Conservation (phyloP, 2,329 filamentous ascomycete species). For the Fusarium abutilonis region DNA sequence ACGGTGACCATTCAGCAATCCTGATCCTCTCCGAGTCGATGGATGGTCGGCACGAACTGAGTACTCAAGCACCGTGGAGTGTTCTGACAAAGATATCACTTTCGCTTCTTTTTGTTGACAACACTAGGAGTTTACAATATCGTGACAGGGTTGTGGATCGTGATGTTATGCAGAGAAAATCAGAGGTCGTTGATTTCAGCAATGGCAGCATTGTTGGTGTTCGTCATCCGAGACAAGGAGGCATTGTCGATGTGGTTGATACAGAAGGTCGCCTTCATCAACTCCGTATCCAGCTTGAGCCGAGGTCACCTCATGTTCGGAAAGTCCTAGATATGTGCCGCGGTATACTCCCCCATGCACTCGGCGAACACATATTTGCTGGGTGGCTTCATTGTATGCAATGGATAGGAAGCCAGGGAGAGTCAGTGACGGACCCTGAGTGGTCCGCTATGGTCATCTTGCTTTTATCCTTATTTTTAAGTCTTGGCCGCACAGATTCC, state of each 20-base stretch:
- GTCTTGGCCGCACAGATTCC: conserved; percentile 58
- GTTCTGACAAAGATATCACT: conserved; percentile 73
- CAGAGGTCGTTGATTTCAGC: conserved; percentile 57
- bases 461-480: conserved; percentile 71
- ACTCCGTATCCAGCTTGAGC: conserved; percentile 73
- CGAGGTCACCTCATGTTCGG: conserved; percentile 69
- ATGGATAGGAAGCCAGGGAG: conserved; percentile 68
- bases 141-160: conserved; percentile 62
- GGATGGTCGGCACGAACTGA: conserved; percentile 72
- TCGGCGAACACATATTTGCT: conserved; percentile 69
- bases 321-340: conserved; percentile 70
- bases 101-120: conserved; percentile 67
- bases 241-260: conserved; percentile 74
- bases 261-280: conserved; percentile 70
- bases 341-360: conserved; percentile 68
- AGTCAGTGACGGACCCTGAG: conserved; percentile 64
- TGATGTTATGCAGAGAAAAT: conserved; percentile 60
- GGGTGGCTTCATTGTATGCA: conserved; percentile 79
- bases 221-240: conserved; percentile 66
- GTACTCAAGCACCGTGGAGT: conserved; percentile 80
- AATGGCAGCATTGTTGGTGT: conserved; percentile 63
- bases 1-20: conserved; percentile 74
- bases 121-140: conserved; percentile 68
- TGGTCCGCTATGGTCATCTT: conserved; percentile 75
- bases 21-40: conserved; percentile 74